Evolutionary conservation across 352 stramenopile genomes (phyloP).

Genomic region (Phytophthora macrochlamydospora): DNA sequence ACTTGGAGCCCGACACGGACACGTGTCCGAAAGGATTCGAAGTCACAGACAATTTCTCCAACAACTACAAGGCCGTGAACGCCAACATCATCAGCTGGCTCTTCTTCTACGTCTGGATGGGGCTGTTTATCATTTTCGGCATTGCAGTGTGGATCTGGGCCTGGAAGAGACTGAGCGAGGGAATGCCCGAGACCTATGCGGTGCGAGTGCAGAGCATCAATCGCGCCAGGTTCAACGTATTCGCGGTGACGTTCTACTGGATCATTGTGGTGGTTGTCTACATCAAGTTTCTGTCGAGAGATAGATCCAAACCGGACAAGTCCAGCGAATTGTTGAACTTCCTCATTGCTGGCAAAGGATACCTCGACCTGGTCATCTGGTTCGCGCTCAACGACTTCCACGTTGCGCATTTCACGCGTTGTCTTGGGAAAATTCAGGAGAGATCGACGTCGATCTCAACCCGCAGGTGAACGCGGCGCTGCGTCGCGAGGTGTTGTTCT

Average conservation of each 20-base stretch:
- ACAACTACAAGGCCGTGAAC: constrained; percentile 76
- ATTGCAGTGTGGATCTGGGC: constrained; percentile 88
- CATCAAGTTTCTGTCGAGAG: constrained; percentile 73
- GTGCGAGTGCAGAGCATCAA: constrained; percentile 89
- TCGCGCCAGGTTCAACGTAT: constrained; percentile 86
- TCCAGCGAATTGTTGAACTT: constrained; percentile 87
- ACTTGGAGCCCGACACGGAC: constrained; percentile 40
- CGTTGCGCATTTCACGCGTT: constrained; percentile 77
- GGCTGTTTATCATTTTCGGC: constrained; percentile 77
- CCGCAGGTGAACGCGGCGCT: constrained; percentile 90
- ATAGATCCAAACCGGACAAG: constrained; percentile 57
- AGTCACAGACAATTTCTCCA: constrained; percentile 72
- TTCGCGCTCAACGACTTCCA: constrained; percentile 89
- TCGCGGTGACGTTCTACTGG: constrained; percentile 90
- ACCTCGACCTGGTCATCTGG: constrained; percentile 91
- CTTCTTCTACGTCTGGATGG: constrained; percentile 91
- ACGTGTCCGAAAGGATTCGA: constrained; percentile 32
- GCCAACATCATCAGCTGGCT: constrained; percentile 88
- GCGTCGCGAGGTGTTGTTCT: constrained; percentile 88
- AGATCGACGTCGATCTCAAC: constrained; percentile 84
- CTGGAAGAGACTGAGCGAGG: constrained; percentile 86
- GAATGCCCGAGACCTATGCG: constrained; percentile 88
- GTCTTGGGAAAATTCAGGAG: constrained; percentile 57
- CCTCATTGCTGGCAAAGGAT: constrained; percentile 86
- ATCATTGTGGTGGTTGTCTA: constrained; percentile 82